These are phyloP conservation scores for Alnus glutinosa DNA, from an alignment of 306 rosid species.

Conservation along the genomic window DNA sequence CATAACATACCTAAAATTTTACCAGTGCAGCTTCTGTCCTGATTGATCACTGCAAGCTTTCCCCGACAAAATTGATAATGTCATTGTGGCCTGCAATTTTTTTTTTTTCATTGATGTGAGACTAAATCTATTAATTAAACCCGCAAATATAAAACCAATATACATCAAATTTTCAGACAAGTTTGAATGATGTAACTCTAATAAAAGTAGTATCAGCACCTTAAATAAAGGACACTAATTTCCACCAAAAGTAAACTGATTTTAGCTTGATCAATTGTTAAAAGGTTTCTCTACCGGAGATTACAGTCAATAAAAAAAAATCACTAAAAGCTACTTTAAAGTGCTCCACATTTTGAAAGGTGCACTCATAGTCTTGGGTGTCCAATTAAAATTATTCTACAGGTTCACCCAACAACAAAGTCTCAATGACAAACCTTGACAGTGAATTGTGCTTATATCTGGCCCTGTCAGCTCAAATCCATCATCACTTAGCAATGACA, in stretches of 20 bases:
- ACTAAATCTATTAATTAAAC: background rate
- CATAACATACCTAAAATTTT: constrained; percentile 6
- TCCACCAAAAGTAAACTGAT: background rate
- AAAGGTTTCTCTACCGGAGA: background rate
- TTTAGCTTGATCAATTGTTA: background rate
- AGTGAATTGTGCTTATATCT: constrained; percentile 69
- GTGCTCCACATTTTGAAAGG: background rate
- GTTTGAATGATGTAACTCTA: background rate
- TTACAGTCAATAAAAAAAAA: background rate
- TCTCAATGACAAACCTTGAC: constrained; percentile 68
- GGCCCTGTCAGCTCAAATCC: constrained; percentile 69
- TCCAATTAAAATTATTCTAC: constrained; percentile 2
- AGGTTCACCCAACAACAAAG: constrained; percentile 21
- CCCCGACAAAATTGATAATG: constrained; percentile 46
- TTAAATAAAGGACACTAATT: background rate
- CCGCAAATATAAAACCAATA: constrained; percentile 5
- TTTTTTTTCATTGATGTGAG: constrained; percentile 20
- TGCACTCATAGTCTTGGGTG: background rate
- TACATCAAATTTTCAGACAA: constrained; percentile 1
- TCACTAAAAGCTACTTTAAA: background rate
- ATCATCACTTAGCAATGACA: constrained; percentile 55
- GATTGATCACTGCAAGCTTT: constrained; percentile 32
- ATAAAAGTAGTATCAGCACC: background rate
- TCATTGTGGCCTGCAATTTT: constrained; percentile 60
- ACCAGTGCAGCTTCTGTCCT: constrained; percentile 10